Percentiles rank a stretch among this genome's conserved stretches.
Evolutionary conservation across 2,329 filamentous ascomycete genomes (phyloP).

Genomic region (Aphanocladium album): DNA sequence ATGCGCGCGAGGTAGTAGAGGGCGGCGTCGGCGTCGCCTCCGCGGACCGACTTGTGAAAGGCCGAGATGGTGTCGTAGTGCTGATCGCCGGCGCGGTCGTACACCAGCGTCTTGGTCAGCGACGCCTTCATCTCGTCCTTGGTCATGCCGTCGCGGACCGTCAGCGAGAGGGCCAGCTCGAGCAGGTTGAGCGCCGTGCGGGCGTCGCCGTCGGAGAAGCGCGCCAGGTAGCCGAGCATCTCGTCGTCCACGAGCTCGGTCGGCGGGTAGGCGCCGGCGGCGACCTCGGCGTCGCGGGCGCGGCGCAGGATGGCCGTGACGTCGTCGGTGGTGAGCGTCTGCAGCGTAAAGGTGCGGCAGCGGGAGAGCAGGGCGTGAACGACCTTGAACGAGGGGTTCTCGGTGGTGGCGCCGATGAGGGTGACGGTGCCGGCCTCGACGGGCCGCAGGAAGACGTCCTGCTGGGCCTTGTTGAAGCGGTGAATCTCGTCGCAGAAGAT

Average conservation of each 20-base stretch:
- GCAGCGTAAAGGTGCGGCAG: constrained; percentile 84
- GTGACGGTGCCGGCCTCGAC: constrained; percentile 89
- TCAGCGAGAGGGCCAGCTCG: constrained; percentile 77
- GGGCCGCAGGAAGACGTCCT: constrained; percentile 89
- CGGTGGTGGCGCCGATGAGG: constrained; percentile 90
- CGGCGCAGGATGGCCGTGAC: constrained; percentile 68
- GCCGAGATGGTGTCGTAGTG: constrained; percentile 98
- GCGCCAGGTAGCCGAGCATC: constrained; percentile 73
- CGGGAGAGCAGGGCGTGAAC: constrained; percentile 81
- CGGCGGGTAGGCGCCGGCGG: constrained; percentile 31
- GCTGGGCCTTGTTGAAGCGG: constrained; percentile 84
- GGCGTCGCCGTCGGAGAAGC: constrained; percentile 88
- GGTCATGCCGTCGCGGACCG: constrained; percentile 55
- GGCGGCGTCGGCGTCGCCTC: constrained; percentile 78
- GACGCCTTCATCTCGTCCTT: constrained; percentile 72
- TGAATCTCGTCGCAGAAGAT: constrained; percentile 98
- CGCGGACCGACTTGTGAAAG: constrained; percentile 92
- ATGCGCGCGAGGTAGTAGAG: constrained; percentile 95
- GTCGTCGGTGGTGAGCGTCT: constrained; percentile 67
- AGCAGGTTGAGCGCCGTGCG: constrained; percentile 88
- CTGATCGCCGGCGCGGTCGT: constrained; percentile 90
- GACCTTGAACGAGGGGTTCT: constrained; percentile 94
- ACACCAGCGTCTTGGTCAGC: constrained; percentile 88
- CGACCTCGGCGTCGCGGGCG: constrained; percentile 59
- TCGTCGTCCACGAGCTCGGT: constrained; percentile 67